Percentiles rank a stretch among this genome's conserved stretches.
Evolutionary conservation across 306 rosid species (phyloP).

Genomic region (Cotoneaster glaucophyllus): DNA sequence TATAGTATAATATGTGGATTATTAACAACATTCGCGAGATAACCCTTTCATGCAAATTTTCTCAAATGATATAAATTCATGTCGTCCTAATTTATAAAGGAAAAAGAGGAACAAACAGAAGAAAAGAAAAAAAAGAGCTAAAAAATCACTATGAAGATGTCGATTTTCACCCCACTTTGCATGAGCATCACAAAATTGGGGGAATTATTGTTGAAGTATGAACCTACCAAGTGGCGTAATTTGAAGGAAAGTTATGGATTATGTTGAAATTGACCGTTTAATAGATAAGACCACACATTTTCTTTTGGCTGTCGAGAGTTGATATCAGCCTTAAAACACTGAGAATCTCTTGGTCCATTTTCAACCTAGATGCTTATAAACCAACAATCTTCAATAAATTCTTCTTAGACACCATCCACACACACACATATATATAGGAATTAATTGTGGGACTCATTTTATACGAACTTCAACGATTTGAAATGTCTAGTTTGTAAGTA

Average conservation of each 20-base stretch:
- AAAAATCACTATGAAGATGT: neutral
- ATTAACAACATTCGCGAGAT: too few species aligned
- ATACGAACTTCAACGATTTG: too few species aligned
- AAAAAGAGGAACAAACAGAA: too few species aligned
- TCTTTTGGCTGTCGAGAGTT: neutral
- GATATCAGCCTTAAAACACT: neutral
- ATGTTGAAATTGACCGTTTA: neutral
- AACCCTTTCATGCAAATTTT: too few species aligned
- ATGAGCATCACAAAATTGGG: neutral
- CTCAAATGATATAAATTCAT: too few species aligned
- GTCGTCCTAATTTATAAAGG: too few species aligned
- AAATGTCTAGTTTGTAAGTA: too few species aligned
- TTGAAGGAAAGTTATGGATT: neutral
- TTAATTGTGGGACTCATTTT: too few species aligned
- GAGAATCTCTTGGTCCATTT: constrained; percentile 3
- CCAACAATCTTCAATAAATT: neutral
- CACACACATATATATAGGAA: too few species aligned
- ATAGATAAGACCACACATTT: neutral
- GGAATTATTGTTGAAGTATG: neutral
- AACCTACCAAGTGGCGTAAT: neutral
- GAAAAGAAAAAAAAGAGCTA: rapidly evolving
- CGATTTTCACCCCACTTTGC: neutral
- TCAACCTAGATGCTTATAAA: neutral
- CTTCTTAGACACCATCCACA: too few species aligned
- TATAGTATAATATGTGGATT: too few species aligned